Evolutionary conservation across 331 rosid genomes (phyloP).

Genomic region (Rosa hybrid): DNA sequence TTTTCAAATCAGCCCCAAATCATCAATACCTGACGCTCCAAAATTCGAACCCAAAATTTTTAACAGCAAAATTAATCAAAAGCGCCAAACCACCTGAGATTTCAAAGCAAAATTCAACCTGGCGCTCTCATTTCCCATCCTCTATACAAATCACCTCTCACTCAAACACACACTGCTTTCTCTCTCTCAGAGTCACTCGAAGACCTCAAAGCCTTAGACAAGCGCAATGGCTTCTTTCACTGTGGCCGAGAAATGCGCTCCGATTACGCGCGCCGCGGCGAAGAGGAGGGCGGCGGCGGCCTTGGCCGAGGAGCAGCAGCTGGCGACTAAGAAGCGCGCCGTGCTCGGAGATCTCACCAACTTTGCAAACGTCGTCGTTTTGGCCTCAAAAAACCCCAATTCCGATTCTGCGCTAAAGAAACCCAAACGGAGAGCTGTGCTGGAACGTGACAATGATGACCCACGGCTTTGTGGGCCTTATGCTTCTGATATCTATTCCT

Average conservation of each 20-base stretch:
- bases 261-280: constrained; percentile 64
- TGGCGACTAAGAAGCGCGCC: constrained; percentile 52
- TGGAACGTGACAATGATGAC: constrained; percentile 27
- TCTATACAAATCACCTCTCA: background rate
- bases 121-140: background rate
- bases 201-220: background rate
- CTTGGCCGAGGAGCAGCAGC: constrained; percentile 26
- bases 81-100: background rate
- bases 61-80: background rate
- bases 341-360: constrained; percentile 68
- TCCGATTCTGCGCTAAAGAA: constrained; percentile 2
- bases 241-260: constrained; percentile 33
- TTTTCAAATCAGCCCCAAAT: background rate
- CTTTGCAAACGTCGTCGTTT: constrained; percentile 22
- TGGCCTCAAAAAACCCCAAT: constrained; percentile 16
- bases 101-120: background rate
- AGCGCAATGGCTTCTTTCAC: constrained; percentile 6
- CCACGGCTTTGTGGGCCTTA: constrained; percentile 61
- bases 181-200: background rate
- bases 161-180: background rate
- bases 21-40: background rate
- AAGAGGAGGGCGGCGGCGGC: constrained; percentile 54
- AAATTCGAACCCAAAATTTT: background rate
- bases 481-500: constrained; percentile 62
- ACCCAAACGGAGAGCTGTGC: constrained; percentile 23